Conservation (phyloP, 495 filamentous ascomycete species). For the Aspergillus cavernicola region DNA sequence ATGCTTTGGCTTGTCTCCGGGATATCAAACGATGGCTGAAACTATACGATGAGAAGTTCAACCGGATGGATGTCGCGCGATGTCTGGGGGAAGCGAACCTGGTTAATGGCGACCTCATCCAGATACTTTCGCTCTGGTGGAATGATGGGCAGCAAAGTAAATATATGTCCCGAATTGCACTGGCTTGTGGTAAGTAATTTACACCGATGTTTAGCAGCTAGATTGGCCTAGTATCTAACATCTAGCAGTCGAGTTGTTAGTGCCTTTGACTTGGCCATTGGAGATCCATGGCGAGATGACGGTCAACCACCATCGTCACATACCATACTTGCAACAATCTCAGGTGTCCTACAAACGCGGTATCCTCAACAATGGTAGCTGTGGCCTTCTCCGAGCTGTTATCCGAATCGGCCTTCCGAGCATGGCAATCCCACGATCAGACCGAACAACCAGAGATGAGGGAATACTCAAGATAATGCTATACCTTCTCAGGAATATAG, state of each 20-base stretch:
- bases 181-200: constrained; percentile 65
- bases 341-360: constrained; percentile 87
- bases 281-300: constrained; percentile 83
- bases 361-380: constrained; percentile 76
- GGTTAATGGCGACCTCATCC: constrained; percentile 83
- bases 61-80: constrained; percentile 91
- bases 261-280: constrained; percentile 92
- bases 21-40: constrained; percentile 93
- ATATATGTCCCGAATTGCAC: constrained; percentile 71
- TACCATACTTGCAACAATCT: constrained; percentile 80
- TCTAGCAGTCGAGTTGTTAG: constrained; percentile 72
- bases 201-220: neutral
- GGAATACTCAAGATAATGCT: constrained; percentile 90
- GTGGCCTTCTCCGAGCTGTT: constrained; percentile 68
- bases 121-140: constrained; percentile 81
- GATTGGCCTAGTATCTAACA: constrained; percentile 9
- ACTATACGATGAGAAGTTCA: constrained; percentile 89
- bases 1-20: constrained; percentile 80
- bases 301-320: constrained; percentile 85
- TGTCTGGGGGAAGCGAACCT: constrained; percentile 91
- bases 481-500: constrained; percentile 83
- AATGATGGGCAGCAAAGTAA: constrained; percentile 60
- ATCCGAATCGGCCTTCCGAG: constrained; percentile 82
- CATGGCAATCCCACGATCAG: constrained; percentile 72
- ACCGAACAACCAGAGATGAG: constrained; percentile 77